A percentile compares a stretch with the other conserved stretches of the same genome.
phyloP scores from a whole-genome alignment of 306 rosid species.

The Fragaria ananassa region DNA sequence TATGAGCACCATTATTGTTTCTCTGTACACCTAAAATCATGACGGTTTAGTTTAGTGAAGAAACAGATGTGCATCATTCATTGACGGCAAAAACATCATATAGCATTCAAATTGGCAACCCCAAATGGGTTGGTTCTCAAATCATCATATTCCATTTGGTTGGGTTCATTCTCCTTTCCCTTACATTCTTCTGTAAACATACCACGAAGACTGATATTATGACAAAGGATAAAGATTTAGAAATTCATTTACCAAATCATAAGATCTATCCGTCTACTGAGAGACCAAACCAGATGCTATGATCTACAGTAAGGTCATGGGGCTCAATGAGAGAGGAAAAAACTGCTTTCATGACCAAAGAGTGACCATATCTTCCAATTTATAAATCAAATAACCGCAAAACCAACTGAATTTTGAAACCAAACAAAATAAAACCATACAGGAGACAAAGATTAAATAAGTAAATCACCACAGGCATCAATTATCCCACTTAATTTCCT shows the following conservation, averaged over 20 bases:
- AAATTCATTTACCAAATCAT: neutral
- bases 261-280: neutral
- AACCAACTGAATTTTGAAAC: no score
- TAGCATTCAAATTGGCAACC: neutral
- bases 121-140: neutral
- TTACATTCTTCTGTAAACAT: neutral
- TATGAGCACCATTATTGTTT: neutral
- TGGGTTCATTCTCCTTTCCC: neutral
- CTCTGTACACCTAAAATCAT: neutral
- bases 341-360: neutral
- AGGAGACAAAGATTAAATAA: neutral
- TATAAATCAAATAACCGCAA: neutral
- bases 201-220: neutral
- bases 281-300: neutral
- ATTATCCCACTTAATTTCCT: conserved; percentile 3
- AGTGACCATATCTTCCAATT: neutral
- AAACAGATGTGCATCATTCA: neutral
- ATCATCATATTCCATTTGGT: neutral
- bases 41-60: neutral
- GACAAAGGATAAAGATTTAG: neutral
- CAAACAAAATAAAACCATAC: neutral
- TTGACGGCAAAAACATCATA: neutral
- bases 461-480: neutral
- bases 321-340: neutral
- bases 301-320: conserved; percentile 3